Evolutionary conservation across 2,329 filamentous ascomycete genomes (phyloP), one percentile per base, ranked within the genome.

Genomic region (Thelonectria blattea): DNA sequence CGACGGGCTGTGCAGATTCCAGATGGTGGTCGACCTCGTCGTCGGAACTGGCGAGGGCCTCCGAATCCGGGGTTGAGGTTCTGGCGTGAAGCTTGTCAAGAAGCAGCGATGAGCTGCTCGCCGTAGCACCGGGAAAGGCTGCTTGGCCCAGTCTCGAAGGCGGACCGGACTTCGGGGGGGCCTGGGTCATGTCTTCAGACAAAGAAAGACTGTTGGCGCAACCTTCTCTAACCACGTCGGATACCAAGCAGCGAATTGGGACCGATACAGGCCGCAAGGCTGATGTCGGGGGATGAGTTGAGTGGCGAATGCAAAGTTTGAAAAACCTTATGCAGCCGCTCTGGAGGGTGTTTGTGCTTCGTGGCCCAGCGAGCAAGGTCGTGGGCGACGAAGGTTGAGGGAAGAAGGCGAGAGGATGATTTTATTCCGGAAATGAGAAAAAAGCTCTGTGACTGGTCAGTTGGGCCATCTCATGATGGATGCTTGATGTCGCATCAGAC

Each of bases 21-120:
- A 85, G 82, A 66, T 85, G 83, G 72, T 87, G 83, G 62, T 97
- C 91, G 58, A 81, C 84, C 76, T 99, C 95, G 75, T 98, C 95
- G 75, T 98, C 95, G 12, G 93, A 97, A 67, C 94, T 98, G 53
- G 91, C 93, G 61, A 98, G 81, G 52, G 92, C 94, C 74, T 98
- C 94, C 3, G 93, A 97, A 73, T 98, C 95, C 20, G 94, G 94
- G 1, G 94, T 97, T 8, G 92, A 93, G 55, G 91, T 90, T 69
- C 93, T 87, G 57, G 88, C 84, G 70, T 91, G 90, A 51, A 90
- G 82, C 74, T 93, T 95, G 52, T 94, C 91, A 34, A 92, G 82
- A 49, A 91, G 79, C 41, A 89, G 80, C 41, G 87, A 86, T 60
- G 90, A 87, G 69, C 82, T 89, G 68, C 78, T 86, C 20, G 85